Percentiles rank a stretch among this genome's conserved stretches.
These are phyloP conservation scores for Floccularia luteovirens DNA, from an alignment of 768 basidiomycete genomes.

Conservation along the genomic window DNA sequence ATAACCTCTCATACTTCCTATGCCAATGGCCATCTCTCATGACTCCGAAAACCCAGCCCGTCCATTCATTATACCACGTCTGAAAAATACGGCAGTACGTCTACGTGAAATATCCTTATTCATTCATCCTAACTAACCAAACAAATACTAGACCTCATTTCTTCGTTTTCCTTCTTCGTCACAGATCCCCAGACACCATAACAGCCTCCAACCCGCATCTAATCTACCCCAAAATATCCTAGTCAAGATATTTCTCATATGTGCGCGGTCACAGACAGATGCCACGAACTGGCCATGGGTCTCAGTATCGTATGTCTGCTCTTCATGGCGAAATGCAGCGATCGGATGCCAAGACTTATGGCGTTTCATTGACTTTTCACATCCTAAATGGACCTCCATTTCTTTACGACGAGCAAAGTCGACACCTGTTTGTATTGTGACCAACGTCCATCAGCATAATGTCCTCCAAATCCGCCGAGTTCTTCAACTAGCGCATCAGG, in stretches of 20 bases:
- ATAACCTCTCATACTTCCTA: no score
- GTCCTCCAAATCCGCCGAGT: constrained; percentile 21
- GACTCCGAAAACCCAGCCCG: no score
- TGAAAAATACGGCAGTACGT: no score
- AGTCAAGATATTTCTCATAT: constrained; percentile 19
- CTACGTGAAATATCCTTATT: no score
- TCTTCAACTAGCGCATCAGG: constrained; percentile 25
- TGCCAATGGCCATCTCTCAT: no score
- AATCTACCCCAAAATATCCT: constrained; percentile 20
- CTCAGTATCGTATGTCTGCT: constrained; percentile 25
- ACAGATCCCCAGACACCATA: not conserved
- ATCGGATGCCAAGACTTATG: constrained; percentile 23
- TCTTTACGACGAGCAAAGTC: constrained; percentile 23
- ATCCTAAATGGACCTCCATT: constrained; percentile 22
- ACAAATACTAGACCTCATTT: no score
- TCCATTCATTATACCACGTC: no score
- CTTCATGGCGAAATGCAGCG: constrained; percentile 25
- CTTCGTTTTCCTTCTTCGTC: not conserved
- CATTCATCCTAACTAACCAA: no score
- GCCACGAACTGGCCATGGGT: constrained; percentile 26
- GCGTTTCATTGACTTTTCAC: constrained; percentile 30
- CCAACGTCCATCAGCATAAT: constrained; percentile 20
- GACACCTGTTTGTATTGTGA: constrained; percentile 21
- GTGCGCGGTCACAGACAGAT: constrained; percentile 11
- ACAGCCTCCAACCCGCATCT: constrained; percentile 7